Evolutionary conservation across 163 green algal genomes (phyloP).

Genomic region (Picocystis sp.): DNA sequence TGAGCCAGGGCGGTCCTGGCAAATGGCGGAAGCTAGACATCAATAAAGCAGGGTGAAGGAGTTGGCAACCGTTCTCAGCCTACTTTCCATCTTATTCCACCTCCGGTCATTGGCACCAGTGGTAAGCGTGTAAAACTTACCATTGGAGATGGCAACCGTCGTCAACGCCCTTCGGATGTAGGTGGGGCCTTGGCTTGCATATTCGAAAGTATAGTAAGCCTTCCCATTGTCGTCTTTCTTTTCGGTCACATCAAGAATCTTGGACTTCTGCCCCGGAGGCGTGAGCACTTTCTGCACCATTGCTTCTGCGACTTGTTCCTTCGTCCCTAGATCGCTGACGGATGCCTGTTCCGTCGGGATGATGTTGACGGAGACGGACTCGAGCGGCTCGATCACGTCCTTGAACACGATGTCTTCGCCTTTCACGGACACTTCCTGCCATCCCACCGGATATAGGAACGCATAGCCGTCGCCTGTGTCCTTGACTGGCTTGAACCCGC

Average conservation of each 20-base stretch:
- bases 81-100: conserved; percentile 83
- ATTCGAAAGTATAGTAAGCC: conserved; percentile 89
- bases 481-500: conserved; percentile 58
- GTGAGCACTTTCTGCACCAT: conserved; percentile 76
- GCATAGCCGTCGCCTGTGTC: conserved; percentile 71
- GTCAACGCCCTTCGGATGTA: conserved; percentile 64
- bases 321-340: conserved; percentile 62
- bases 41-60: conserved; percentile 47
- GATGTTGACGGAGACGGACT: conserved; percentile 76
- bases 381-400: conserved; percentile 95
- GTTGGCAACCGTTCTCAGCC: conserved; percentile 49
- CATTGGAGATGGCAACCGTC: conserved; percentile 20
- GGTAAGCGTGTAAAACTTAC: conserved; percentile 88
- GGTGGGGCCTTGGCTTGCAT: conserved; percentile 41
- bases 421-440: conserved; percentile 74
- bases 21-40: conserved; percentile 5
- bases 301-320: conserved; percentile 35
- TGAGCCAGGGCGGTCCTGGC: too few species aligned
- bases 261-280: conserved; percentile 49
- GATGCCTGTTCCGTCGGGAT: conserved; percentile 62
- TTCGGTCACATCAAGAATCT: conserved; percentile 36
- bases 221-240: conserved; percentile 12
- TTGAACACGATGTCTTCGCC: conserved; percentile 88
- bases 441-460: conserved; percentile 94
- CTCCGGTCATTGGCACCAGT: conserved; percentile 78